Conservation (phyloP, 257 asterid genomes). For the Gentiana straminea region DNA sequence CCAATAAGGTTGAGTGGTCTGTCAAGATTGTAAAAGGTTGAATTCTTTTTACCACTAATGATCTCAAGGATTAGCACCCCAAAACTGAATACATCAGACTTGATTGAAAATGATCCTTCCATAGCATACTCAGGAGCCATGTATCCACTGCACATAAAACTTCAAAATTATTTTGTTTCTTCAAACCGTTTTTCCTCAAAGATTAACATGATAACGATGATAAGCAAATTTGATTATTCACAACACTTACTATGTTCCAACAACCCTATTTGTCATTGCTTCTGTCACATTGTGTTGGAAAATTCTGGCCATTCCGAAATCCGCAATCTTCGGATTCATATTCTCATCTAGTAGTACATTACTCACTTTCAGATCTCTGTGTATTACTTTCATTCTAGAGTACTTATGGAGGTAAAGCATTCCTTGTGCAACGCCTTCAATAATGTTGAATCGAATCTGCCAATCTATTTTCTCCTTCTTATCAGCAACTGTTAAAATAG, state of each 20-base stretch:
- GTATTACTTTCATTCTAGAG: slow-evolving; percentile 48
- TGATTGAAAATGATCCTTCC: slow-evolving; percentile 52
- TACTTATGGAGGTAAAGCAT: slow-evolving; percentile 54
- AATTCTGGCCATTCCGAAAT: slow-evolving; percentile 60
- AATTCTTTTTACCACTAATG: slow-evolving; percentile 43
- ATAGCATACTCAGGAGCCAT: slow-evolving; percentile 68
- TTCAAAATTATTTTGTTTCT: not conserved
- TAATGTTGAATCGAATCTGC: slow-evolving; percentile 24
- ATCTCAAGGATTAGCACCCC: slow-evolving; percentile 49
- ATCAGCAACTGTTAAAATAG: slow-evolving; percentile 16
- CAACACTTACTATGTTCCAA: slow-evolving; percentile 47
- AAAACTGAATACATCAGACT: slow-evolving; percentile 57
- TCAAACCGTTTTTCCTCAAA: too few relatives aligned
- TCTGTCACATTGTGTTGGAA: slow-evolving; percentile 30
- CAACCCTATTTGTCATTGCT: slow-evolving; percentile 42
- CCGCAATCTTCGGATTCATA: slow-evolving; percentile 58
- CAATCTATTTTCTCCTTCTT: slow-evolving; percentile 16
- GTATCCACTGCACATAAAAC: slow-evolving; percentile 35
- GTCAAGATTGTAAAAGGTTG: slow-evolving; percentile 26
- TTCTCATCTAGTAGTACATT: slow-evolving; percentile 48
- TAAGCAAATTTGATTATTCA: not conserved
- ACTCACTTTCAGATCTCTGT: slow-evolving; percentile 47
- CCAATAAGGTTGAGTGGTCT: slow-evolving; percentile 48
- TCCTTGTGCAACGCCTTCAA: slow-evolving; percentile 46
- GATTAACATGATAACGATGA: too few relatives aligned